Conservation (phyloP, 2,329 filamentous ascomycete genomes). For the Aspergillus tubingensis region DNA sequence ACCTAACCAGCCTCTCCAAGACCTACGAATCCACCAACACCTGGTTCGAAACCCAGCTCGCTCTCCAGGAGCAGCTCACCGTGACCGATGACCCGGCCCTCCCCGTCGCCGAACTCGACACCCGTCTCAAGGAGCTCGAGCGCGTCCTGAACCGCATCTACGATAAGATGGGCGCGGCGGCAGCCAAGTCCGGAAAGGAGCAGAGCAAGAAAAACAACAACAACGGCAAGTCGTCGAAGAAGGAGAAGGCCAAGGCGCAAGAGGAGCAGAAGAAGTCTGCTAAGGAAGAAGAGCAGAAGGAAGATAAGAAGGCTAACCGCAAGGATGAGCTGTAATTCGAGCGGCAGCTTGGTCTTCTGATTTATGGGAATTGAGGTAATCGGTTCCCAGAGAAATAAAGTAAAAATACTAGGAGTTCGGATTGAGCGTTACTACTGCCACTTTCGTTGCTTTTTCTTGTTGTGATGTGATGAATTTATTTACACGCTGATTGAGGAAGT, state of each 20-base stretch:
- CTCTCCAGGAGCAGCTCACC: slow-evolving; percentile 69
- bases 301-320: slow-evolving; percentile 29
- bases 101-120: slow-evolving; percentile 69
- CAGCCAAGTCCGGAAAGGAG: slow-evolving; percentile 23
- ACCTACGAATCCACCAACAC: slow-evolving; percentile 62
- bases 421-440: slow-evolving; percentile 13
- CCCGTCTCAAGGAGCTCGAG: slow-evolving; percentile 70
- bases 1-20: slow-evolving; percentile 67
- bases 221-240: slow-evolving; percentile 24
- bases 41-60: slow-evolving; percentile 75
- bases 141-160: slow-evolving; percentile 43
- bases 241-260: slow-evolving; percentile 13
- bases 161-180: slow-evolving; percentile 50
- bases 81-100: slow-evolving; percentile 74
- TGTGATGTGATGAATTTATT: not conserved
- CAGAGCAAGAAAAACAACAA: slow-evolving; percentile 31
- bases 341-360: too few relatives aligned
- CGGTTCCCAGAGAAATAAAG: not conserved
- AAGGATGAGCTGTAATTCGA: slow-evolving; percentile 37
- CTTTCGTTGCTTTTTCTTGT: not conserved
- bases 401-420: slow-evolving; percentile 15
- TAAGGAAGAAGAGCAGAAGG: slow-evolving; percentile 20
- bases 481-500: too few relatives aligned
- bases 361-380: too few relatives aligned
- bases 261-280: not conserved